Evolutionary conservation across 1,139 yeast species (phyloP), one percentile per base, ranked within the genome.

Genomic region (Diutina pseudorugosa): DNA sequence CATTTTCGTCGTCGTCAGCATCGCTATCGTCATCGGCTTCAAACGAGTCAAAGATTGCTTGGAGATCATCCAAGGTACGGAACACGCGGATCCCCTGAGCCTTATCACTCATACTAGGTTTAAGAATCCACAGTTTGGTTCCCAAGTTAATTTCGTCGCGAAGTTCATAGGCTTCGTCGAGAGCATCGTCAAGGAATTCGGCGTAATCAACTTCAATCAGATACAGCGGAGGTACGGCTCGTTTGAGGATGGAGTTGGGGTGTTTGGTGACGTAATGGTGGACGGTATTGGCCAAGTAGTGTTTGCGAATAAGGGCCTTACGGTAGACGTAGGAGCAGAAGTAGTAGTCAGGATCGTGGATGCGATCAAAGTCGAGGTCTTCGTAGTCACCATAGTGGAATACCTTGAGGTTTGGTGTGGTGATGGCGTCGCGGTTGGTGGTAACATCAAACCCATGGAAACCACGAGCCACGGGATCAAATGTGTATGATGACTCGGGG

Each of bases 31-130:
- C 76, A 14, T 73, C 84, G 57, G 83, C 93, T 59, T 90, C 96
- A 66, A 89, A 89, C 6, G 85, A 82, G 61, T 93, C 85, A 64
- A 93, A 93, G 11, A 91, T 83, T 2, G 68, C 76, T 63, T 91
- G 97, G 52, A 93, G 70, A 59, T 90, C 95, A 12, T 82, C 87
- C 40, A 89, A 72, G 0, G 91, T 83, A 53, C 75, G 75, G 69
- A 93, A 93, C 1, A 93, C 67, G 51, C 96, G 72, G 49, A 93
- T 90, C 0, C 98, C 98, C 65, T 93, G 97, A 11, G 96, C 98
- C 63, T 93, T 84, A 62, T 93, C 98, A 61, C 95, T 85, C 97
- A 93, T 90, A 58, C 96, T 83, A 12, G 98, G 98, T 63, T 93
- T 93, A 61, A 93, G 72, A 51, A 93, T 93, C 91, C 94, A 93